Evolutionary conservation across 345 rosid species (phyloP).

Genomic region (Arabis hirsuta): DNA sequence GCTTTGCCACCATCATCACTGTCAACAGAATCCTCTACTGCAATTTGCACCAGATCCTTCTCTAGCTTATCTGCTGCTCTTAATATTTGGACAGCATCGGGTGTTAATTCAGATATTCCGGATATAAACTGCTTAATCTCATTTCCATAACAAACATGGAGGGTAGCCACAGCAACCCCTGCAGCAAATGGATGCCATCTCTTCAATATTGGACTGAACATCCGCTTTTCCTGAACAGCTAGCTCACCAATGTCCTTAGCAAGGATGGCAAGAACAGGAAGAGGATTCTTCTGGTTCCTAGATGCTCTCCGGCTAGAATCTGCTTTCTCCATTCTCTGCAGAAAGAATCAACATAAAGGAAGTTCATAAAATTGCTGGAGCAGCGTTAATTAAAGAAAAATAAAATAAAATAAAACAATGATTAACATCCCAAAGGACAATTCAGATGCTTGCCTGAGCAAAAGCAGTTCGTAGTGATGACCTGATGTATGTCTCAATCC

Average conservation of each 20-base stretch:
- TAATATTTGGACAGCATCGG: slow-evolving; percentile 86
- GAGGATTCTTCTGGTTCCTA: slow-evolving; percentile 75
- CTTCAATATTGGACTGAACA: slow-evolving; percentile 91
- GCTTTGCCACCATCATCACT: slow-evolving; percentile 99
- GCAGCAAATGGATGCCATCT: slow-evolving; percentile 99
- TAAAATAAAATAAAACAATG: not conserved
- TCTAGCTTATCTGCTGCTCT: slow-evolving; percentile 97
- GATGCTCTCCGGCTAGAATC: slow-evolving; percentile 97
- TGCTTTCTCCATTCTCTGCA: slow-evolving; percentile 95
- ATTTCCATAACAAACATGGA: slow-evolving; percentile 91
- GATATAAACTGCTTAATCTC: slow-evolving; percentile 89
- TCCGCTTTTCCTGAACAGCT: slow-evolving; percentile 74
- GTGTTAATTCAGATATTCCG: slow-evolving; percentile 79
- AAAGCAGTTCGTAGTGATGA: slow-evolving; percentile 94
- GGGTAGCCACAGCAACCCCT: slow-evolving; percentile 97
- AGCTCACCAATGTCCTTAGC: slow-evolving; percentile 96
- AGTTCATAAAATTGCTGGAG: not conserved
- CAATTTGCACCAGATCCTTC: slow-evolving; percentile 96
- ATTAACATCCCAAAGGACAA: not conserved
- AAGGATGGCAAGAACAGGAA: slow-evolving; percentile 90
- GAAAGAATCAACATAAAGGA: slow-evolving; percentile 11
- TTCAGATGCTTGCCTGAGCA: slow-evolving; percentile 84
- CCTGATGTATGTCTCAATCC: slow-evolving; percentile 95
- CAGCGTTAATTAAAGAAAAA: not conserved
- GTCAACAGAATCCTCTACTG: slow-evolving; percentile 97